Percentiles rank a stretch among this genome's conserved stretches.
Conservation (phyloP, 1,284 basidiomycete species). For the Xerocomus amazonicus region DNA sequence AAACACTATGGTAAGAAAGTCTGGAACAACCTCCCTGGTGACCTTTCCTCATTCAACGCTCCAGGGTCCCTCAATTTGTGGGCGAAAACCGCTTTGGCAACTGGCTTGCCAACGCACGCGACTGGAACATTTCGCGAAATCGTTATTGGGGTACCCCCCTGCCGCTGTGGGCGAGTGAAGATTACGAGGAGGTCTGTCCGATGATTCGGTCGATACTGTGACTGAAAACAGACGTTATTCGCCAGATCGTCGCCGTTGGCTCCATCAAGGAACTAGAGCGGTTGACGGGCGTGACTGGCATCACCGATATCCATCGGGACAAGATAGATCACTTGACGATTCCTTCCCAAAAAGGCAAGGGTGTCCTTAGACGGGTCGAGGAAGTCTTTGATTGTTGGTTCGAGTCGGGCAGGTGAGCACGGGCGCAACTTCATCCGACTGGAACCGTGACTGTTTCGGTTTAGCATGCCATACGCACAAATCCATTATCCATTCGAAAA, state of each 20-base stretch:
- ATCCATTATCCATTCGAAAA: slow-evolving; percentile 99
- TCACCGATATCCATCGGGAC: slow-evolving; percentile 94
- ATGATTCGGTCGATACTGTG: background rate
- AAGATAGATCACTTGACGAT: slow-evolving; percentile 97
- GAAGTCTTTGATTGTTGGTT: slow-evolving; percentile 99
- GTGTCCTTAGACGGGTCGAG: slow-evolving; percentile 82
- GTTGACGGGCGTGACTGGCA: slow-evolving; percentile 81
- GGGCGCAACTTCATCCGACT: background rate
- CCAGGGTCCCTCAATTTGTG: slow-evolving; percentile 86
- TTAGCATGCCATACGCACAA: slow-evolving; percentile 98
- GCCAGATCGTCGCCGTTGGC: slow-evolving; percentile 79
- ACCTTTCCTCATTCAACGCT: background rate
- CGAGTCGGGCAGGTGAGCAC: slow-evolving; percentile 88
- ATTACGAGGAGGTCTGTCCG: slow-evolving; percentile 72
- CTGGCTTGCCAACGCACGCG: slow-evolving; percentile 96
- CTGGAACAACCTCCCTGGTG: background rate
- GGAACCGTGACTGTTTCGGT: slow-evolving; percentile 5
- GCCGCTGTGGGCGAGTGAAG: slow-evolving; percentile 94
- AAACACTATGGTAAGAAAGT: slow-evolving; percentile 77
- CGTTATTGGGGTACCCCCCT: slow-evolving; percentile 99
- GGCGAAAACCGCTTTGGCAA: slow-evolving; percentile 94
- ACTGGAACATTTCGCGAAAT: slow-evolving; percentile 99
- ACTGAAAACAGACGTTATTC: background rate
- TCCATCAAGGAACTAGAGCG: slow-evolving; percentile 88
- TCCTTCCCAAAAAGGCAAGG: slow-evolving; percentile 89